Base-by-base conservation (phyloP, 345 rosid genomes). In the Camelina neglecta region DNA sequence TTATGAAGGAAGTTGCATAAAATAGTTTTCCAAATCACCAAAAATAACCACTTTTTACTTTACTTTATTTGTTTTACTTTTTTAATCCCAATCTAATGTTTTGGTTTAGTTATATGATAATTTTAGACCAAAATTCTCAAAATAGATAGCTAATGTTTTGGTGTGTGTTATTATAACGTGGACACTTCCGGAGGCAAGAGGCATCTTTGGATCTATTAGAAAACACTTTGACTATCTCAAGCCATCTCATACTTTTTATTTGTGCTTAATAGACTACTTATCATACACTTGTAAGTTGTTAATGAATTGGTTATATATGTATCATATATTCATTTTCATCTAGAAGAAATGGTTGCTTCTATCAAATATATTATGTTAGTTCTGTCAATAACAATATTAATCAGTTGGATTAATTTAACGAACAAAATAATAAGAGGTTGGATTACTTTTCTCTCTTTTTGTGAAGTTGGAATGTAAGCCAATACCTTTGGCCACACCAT, bases 241-340 rank as follows among this genome's bases (percentile, higher is more conserved):
- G 80, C 80, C 80, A 77, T 77, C 80, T 77, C 50, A 64, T 57
- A n/a, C 51, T 53, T 2, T 31, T 45, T 45, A 47, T 24, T 26
- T 8, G 56, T 13, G 56, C 29, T 47, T 23, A 58, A 8, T 49
- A 11, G 63, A 69, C 11, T 54, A 35, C 31, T 21, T 33, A 8
- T 63, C 53, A 76, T 54, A 71, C 80, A 77, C 76, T 77, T 64
- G 80, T 48, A 65, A 59, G 58, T 72, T 58, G 68, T 71, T 78
- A 72, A 66, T 71, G 51, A 58, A 65, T 50, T 49, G 11, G 67
- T 49, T 65, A 41, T 51, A 64, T 58, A 71, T 77, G 38, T 65
- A 77, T 65, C 38, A 71, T 65, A 71, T 67, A 76, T 62, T 76
- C 80, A 76, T 56, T 69, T 59, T 78, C 77, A 72, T 78, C 81